Conservation (phyloP, 2,329 filamentous ascomycete genomes). For the Xylariaceae sp. region DNA sequence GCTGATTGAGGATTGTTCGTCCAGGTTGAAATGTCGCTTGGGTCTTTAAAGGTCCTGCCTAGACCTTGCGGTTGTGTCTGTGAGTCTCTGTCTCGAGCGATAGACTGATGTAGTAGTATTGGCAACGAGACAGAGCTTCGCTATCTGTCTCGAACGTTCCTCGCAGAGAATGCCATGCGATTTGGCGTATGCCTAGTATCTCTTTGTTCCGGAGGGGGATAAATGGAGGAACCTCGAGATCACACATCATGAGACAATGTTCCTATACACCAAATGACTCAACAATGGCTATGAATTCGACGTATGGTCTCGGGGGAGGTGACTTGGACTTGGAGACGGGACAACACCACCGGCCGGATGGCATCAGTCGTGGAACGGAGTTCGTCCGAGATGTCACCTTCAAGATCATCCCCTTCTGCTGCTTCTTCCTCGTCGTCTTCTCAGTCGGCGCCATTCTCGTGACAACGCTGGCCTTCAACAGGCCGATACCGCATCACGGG, state of each 20-base stretch:
- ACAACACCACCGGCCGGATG: not conserved
- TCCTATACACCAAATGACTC: not conserved
- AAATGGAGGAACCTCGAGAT: constrained; percentile 4
- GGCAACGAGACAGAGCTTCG: no score
- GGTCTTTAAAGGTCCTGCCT: not conserved
- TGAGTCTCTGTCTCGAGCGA: not conserved
- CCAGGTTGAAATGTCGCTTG: no score
- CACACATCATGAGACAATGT: not conserved
- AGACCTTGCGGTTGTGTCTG: not conserved
- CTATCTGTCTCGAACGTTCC: not conserved
- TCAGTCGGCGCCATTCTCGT: constrained; percentile 24
- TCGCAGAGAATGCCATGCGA: constrained; percentile 7
- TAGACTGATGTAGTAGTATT: not conserved
- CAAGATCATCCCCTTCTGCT: constrained; percentile 25
- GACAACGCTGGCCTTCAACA: constrained; percentile 19
- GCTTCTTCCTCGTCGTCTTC: constrained; percentile 23
- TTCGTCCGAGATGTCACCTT: constrained; percentile 25
- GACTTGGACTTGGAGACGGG: constrained; percentile 22
- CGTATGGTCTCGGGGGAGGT: not conserved
- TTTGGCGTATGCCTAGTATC: not conserved
- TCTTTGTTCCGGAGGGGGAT: constrained; percentile 5
- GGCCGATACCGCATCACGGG: constrained; percentile 21
- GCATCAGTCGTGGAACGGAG: not conserved
- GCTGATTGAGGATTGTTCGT: not conserved
- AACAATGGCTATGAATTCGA: constrained; percentile 18